These are phyloP conservation scores for Xerophyta viscosa DNA, from an alignment of 106 monocot genomes.

Conservation along the genomic window DNA sequence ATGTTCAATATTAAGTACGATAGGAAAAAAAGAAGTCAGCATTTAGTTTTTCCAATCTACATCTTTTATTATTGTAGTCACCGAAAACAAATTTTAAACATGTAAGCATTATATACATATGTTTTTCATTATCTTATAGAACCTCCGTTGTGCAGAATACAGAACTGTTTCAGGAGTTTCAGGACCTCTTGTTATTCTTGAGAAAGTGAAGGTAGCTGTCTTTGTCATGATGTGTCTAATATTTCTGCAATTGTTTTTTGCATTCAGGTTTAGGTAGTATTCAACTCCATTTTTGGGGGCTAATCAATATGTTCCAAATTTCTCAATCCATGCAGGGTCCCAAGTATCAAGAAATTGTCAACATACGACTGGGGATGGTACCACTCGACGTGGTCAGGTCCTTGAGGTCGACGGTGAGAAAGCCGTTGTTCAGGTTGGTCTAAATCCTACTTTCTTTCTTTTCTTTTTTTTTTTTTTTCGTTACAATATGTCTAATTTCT, in stretches of 20 bases:
- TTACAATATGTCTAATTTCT: too few relatives aligned
- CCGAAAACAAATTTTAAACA: too few relatives aligned
- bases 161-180: slow-evolving; percentile 95
- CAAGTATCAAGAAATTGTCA: slow-evolving; percentile 98
- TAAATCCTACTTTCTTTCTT: too few relatives aligned
- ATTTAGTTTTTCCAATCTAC: too few relatives aligned
- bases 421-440: slow-evolving; percentile 98
- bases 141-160: slow-evolving; percentile 48
- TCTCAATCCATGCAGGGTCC: slow-evolving; percentile 51
- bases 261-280: too few relatives aligned
- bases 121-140: too few relatives aligned
- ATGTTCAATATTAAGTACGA: too few relatives aligned
- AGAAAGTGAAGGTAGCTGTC: slow-evolving; percentile 87
- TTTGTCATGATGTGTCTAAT: not conserved
- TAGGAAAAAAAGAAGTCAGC: too few relatives aligned
- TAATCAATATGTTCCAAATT: not conserved
- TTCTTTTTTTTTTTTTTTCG: too few relatives aligned
- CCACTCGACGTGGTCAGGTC: slow-evolving; percentile 95
- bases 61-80: too few relatives aligned
- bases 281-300: too few relatives aligned
- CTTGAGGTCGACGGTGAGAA: slow-evolving; percentile 99
- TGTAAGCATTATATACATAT: too few relatives aligned
- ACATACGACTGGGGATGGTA: slow-evolving; percentile 94
- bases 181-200: slow-evolving; percentile 94
- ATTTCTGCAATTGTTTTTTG: not conserved